Conservation (phyloP, 257 asterid genomes). For the Handroanthus guayacan region DNA sequence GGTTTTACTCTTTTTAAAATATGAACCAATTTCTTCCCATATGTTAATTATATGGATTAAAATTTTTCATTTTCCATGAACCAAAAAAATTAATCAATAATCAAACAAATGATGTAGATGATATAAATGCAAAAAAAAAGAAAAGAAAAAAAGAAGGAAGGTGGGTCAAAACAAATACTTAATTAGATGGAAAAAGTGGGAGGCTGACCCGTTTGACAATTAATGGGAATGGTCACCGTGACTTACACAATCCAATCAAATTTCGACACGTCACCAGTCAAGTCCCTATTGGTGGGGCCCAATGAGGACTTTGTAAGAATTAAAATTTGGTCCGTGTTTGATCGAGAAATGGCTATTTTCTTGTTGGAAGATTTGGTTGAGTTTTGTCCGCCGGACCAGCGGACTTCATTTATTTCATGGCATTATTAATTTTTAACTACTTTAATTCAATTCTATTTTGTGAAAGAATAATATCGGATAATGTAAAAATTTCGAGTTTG, state of each 20-base stretch:
- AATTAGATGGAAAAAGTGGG: neutral
- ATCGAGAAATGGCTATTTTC: neutral
- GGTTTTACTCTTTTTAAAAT: no score
- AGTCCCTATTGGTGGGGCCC: slow-evolving; percentile 24
- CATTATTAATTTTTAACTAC: slow-evolving; percentile 28
- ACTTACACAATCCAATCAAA: neutral
- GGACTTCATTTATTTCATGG: slow-evolving; percentile 12
- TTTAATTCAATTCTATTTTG: neutral
- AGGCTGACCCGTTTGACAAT: neutral
- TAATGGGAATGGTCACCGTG: neutral
- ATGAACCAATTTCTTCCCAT: no score
- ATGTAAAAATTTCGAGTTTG: no score
- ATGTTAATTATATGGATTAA: no score
- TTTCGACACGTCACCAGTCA: neutral
- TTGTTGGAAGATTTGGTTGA: slow-evolving; percentile 25
- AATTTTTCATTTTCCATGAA: no score
- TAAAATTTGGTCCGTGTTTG: neutral
- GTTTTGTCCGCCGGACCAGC: neutral
- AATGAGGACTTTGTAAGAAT: neutral
- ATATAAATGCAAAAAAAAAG: no score
- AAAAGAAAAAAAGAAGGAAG: no score
- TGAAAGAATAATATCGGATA: neutral
- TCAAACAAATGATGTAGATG: no score
- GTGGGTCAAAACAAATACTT: neutral
- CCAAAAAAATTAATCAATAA: no score